Evolutionary conservation across 2,329 filamentous ascomycete species (phyloP), one percentile per base, ranked within the genome.

Genomic region (Claviceps purpurea): DNA sequence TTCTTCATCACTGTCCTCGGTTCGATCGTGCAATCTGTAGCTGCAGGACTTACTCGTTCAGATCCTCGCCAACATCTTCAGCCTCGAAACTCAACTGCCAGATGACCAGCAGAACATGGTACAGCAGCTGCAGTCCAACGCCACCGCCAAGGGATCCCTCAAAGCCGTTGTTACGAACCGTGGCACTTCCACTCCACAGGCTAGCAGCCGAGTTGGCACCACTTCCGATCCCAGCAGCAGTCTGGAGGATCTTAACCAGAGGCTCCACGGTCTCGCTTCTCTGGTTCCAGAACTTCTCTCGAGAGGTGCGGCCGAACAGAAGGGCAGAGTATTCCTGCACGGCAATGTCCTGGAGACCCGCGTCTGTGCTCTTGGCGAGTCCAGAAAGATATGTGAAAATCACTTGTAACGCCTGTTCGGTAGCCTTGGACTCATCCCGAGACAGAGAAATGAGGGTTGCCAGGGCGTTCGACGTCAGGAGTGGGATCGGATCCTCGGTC

Each of bases 61-160:
- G 74, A 43, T 91, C 89, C 55, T 84, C 78, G 40, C 81, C 81
- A 62, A 84, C 75, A 2, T 74, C 70, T 54, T 85, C 83, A 13
- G 89, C 88, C 65, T 97, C 93, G 59, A 98, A 98, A 64, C 89
- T 95, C 59, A 98, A 75, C 73, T 97, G 90, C 93, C 93, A 98
- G 54, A 98, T 73, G 13, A 95, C 90, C 49, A 98, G 76, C 22
- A 98, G 77, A 16, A 96, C 87, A 62, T 96, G 89, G 66, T 98
- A 98, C 42, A 98, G 77, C 42, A 97, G 78, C 67, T 98, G 93
- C 42, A 98, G 73, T 2, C 89, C 89, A 54, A 98, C 88, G 8
- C 89, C 89, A 48, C 89, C 89, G 53, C 89, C 84, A 34, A 85
- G 64, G 4, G 73, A 72, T 4, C 77, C 77, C 57, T 83, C 82